Conservation (phyloP, 1,284 basidiomycete genomes). For the Fomitopsis pinicola region DNA sequence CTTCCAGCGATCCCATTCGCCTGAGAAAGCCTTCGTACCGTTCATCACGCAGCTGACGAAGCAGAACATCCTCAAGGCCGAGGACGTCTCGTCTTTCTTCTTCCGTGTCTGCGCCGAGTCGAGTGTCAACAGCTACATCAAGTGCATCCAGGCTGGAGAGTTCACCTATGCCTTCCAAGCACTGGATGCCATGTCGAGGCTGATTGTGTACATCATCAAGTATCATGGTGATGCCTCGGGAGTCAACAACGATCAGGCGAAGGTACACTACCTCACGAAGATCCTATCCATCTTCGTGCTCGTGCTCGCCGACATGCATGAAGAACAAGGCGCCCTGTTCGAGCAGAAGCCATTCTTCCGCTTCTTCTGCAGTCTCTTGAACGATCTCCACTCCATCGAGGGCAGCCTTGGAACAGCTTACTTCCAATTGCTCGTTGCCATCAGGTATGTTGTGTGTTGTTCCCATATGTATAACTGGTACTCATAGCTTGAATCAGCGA, state of each 20-base stretch:
- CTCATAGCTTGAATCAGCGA: constrained; percentile 52
- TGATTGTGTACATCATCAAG: constrained; percentile 99
- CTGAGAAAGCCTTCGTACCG: constrained; percentile 95
- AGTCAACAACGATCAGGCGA: constrained; percentile 87
- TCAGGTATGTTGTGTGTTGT: constrained; percentile 53
- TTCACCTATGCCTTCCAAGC: constrained; percentile 84
- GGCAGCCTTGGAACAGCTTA: constrained; percentile 82
- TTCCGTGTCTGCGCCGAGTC: constrained; percentile 98
- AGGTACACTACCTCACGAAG: constrained; percentile 96
- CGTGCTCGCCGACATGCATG: constrained; percentile 92
- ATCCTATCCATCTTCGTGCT: constrained; percentile 97
- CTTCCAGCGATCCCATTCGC: constrained; percentile 85
- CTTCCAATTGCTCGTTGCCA: constrained; percentile 83
- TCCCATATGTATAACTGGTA: background rate
- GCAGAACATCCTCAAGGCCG: constrained; percentile 94
- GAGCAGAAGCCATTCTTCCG: constrained; percentile 99
- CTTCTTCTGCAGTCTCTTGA: constrained; percentile 96
- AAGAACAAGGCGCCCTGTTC: constrained; percentile 88
- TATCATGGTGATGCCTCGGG: constrained; percentile 94
- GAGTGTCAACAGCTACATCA: constrained; percentile 89
- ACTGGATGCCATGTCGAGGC: constrained; percentile 91
- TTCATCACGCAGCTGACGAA: constrained; percentile 96
- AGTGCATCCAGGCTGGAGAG: constrained; percentile 78
- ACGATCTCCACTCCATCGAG: constrained; percentile 87
- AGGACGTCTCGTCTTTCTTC: constrained; percentile 96